A percentile compares a stretch with the other conserved stretches of the same genome.
Evolutionary conservation across 2,329 filamentous ascomycete species (phyloP).

Genomic region (Pseudogymnoascus sp.): DNA sequence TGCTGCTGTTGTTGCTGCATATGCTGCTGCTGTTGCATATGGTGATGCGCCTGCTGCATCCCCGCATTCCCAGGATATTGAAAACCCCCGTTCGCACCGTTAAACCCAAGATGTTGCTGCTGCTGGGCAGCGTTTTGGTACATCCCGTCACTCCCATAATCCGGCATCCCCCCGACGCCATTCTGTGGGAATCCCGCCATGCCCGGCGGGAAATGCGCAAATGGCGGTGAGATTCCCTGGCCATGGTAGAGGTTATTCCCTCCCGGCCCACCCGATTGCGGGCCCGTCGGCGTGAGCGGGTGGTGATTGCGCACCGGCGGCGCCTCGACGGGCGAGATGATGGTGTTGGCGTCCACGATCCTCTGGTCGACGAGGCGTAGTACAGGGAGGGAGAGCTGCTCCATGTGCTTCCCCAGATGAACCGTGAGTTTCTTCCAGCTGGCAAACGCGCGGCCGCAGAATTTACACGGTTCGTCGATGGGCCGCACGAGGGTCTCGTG

Average conservation of each 20-base stretch:
- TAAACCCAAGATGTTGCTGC: neutral
- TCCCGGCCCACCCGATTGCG: neutral
- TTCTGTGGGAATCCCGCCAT: neutral
- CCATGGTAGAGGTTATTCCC: neutral
- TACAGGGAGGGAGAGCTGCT: constrained; percentile 78
- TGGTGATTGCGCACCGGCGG: constrained; percentile 38
- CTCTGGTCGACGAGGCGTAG: constrained; percentile 49
- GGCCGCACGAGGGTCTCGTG: constrained; percentile 57
- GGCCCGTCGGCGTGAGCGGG: neutral
- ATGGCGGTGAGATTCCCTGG: neutral
- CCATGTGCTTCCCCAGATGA: constrained; percentile 92
- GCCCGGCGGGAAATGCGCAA: neutral
- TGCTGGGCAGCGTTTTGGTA: neutral
- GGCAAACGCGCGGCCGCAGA: constrained; percentile 72
- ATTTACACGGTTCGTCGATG: constrained; percentile 73
- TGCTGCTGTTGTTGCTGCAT: neutral
- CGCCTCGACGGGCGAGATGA: constrained; percentile 57
- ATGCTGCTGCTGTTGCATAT: neutral
- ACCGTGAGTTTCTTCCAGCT: constrained; percentile 91
- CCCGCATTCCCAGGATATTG: neutral
- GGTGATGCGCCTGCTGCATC: neutral
- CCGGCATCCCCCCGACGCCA: neutral
- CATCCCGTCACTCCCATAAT: neutral
- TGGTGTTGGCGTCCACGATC: constrained; percentile 50
- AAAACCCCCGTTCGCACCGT: neutral